phyloP scores from a whole-genome alignment of 257 asterid species.

The Nicotiana attenuata region DNA sequence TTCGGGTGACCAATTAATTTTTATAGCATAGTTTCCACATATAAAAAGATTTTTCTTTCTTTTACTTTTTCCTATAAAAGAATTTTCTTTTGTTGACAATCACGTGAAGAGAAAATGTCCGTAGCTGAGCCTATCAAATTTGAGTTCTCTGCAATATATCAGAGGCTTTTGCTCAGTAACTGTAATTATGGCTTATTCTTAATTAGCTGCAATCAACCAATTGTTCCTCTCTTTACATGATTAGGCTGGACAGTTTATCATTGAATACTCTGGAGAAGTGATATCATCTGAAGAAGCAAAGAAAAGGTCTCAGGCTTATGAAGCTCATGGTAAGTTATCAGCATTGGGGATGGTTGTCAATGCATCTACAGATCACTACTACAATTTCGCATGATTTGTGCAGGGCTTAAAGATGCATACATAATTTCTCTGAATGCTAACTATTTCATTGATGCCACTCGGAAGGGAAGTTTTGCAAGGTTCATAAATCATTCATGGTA shows the following conservation, averaged over 20 bases:
- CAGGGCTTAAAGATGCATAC: slow-evolving; percentile 78
- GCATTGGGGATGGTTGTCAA: slow-evolving; percentile 13
- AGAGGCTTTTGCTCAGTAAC: neutral
- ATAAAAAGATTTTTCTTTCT: neutral
- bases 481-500: slow-evolving; percentile 95
- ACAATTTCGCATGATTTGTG: slow-evolving; percentile 18
- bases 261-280: slow-evolving; percentile 89
- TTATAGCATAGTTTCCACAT: neutral
- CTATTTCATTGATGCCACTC: slow-evolving; percentile 75
- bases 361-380: slow-evolving; percentile 9
- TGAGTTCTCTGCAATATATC: neutral
- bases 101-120: neutral
- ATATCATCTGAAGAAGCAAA: slow-evolving; percentile 74
- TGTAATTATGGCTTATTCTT: neutral
- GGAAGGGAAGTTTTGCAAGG: slow-evolving; percentile 83
- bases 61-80: neutral
- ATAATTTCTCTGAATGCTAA: slow-evolving; percentile 70
- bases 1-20: neutral
- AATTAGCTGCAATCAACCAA: neutral
- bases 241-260: slow-evolving; percentile 84
- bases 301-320: slow-evolving; percentile 63
- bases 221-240: slow-evolving; percentile 19
- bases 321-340: slow-evolving; percentile 56
- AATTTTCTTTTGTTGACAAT: neutral
- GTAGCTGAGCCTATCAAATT: neutral